Percentiles rank a stretch among this genome's conserved stretches.
Evolutionary conservation across 108 stramenopile species (phyloP).

Genomic region (Conticribra weissflogii): DNA sequence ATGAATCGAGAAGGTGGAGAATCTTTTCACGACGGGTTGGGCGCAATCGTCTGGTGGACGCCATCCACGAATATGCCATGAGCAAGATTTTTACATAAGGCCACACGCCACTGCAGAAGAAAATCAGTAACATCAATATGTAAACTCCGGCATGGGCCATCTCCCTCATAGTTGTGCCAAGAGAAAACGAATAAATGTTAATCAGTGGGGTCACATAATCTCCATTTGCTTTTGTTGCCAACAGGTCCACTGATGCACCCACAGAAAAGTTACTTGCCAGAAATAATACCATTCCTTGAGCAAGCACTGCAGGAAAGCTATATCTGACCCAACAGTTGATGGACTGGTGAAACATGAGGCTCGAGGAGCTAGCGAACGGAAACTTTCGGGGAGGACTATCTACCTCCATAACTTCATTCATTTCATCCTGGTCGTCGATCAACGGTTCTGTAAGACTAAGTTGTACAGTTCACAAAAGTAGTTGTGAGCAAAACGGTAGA

Average conservation of each 20-base stretch:
- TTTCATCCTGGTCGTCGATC: slow-evolving; percentile 28
- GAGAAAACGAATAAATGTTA: slow-evolving; percentile 72
- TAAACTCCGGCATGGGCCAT: slow-evolving; percentile 89
- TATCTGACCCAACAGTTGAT: slow-evolving; percentile 30
- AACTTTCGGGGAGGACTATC: slow-evolving; percentile 39
- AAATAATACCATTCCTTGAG: slow-evolving; percentile 29
- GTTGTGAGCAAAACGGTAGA: too few species aligned
- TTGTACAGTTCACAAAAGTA: too few species aligned
- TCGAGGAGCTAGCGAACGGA: slow-evolving; percentile 42
- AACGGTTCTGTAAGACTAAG: slow-evolving; percentile 34
- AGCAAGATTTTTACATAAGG: slow-evolving; percentile 88
- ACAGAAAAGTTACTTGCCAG: slow-evolving; percentile 71
- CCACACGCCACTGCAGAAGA: slow-evolving; percentile 90
- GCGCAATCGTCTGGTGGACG: slow-evolving; percentile 45
- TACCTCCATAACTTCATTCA: slow-evolving; percentile 44
- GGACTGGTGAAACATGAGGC: slow-evolving; percentile 50
- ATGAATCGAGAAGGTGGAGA: slow-evolving; percentile 77
- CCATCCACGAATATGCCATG: slow-evolving; percentile 76
- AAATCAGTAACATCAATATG: slow-evolving; percentile 79
- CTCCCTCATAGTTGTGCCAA: slow-evolving; percentile 81
- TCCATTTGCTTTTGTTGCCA: slow-evolving; percentile 38
- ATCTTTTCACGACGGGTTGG: slow-evolving; percentile 65
- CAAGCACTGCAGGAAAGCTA: slow-evolving; percentile 36
- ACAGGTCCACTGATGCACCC: slow-evolving; percentile 80
- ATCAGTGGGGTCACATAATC: slow-evolving; percentile 44